These are phyloP conservation scores for Phytopythium delawarense DNA, from an alignment of 352 stramenopile genomes.

Conservation along the genomic window DNA sequence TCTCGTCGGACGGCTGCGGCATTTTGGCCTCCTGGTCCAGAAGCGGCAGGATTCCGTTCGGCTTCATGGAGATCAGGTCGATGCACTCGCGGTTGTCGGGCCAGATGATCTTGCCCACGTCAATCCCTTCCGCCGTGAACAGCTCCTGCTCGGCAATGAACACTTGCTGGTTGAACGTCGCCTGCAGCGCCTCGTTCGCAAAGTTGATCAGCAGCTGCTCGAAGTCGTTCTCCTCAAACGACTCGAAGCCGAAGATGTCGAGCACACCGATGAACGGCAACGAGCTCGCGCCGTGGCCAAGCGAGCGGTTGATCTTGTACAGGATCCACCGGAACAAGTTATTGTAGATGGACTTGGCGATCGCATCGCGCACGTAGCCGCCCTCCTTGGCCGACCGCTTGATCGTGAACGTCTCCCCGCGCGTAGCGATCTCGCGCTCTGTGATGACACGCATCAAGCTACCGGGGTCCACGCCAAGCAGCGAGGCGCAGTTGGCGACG, in stretches of 20 bases:
- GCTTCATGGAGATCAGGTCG: conserved; percentile 75
- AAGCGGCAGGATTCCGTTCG: conserved; percentile 75
- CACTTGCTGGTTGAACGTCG: conserved; percentile 89
- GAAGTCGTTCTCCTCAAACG: conserved; percentile 92
- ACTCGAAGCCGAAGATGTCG: conserved; percentile 98
- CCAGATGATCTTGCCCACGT: conserved; percentile 80
- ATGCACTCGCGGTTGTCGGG: conserved; percentile 86
- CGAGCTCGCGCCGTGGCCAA: conserved; percentile 66
- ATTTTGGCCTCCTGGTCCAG: conserved; percentile 80
- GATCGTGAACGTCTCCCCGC: conserved; percentile 80
- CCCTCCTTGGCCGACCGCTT: conserved; percentile 73
- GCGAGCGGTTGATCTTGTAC: conserved; percentile 78
- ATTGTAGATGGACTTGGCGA: conserved; percentile 93
- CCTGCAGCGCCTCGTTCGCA: conserved; percentile 85
- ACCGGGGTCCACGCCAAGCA: conserved; percentile 73
- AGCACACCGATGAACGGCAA: conserved; percentile 91
- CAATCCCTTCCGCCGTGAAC: conserved; percentile 76
- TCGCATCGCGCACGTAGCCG: conserved; percentile 86
- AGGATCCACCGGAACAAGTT: conserved; percentile 86
- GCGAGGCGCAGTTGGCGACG: conserved; percentile 45
- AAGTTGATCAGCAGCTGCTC: conserved; percentile 91
- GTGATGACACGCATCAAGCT: conserved; percentile 74
- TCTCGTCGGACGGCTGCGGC: conserved; percentile 79
- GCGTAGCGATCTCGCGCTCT: conserved; percentile 73
- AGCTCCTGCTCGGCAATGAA: conserved; percentile 86